Evolutionary conservation across 192 early-diverging fungal genomes (phyloP), one percentile per base, ranked within the genome.

Genomic region (Rhizophagus prolifer): DNA sequence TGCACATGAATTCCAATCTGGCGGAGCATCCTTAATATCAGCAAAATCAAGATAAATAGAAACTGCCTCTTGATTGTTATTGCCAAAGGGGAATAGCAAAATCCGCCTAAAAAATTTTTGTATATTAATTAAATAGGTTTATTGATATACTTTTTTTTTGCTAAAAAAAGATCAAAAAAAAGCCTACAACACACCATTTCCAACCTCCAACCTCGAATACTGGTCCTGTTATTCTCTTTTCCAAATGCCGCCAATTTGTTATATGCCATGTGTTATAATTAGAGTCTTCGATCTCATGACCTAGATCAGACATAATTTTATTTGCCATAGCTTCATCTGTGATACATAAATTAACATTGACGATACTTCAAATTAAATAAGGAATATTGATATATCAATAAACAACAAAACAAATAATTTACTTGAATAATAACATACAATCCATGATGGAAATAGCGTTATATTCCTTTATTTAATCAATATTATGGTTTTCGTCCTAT

Each of bases 31-130:
- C 38, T 86, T 88, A 19, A 89, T 90, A 72, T 96, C 92, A 41
- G 92, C 86, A 79, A 88, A 92, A 74, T 99, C 95, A n/a, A 99
- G 79, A 81, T 96, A 99, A 59, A 96, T 85, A 12, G 96, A 94
- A 46, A 94, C 81, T 1, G 76, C 82, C 34, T 97, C 93, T 0
- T 46, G 63, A n/a, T 78, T 8, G 46, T 89, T 86, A 85, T 97
- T 98, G 38, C 97, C 97, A 38, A 84, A 88, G 38, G 96, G 95
- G 81, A 98, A 99, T 30, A 97, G 79, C 4, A 98, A 85, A 14
- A 99, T 84, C 72, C 91, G 85, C 97, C 97, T 95, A 78, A 50
- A 26, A 19, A 44, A 44, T 38, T 6, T 44, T 44, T 12, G 10
- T 12, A 44, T 12, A 44, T 12, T 9, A 44, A 44, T 41, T 41